Evolutionary conservation across 1,139 yeast species (phyloP), one percentile per base, ranked within the genome.

Genomic region (Debaryomycetaceae sp.): DNA sequence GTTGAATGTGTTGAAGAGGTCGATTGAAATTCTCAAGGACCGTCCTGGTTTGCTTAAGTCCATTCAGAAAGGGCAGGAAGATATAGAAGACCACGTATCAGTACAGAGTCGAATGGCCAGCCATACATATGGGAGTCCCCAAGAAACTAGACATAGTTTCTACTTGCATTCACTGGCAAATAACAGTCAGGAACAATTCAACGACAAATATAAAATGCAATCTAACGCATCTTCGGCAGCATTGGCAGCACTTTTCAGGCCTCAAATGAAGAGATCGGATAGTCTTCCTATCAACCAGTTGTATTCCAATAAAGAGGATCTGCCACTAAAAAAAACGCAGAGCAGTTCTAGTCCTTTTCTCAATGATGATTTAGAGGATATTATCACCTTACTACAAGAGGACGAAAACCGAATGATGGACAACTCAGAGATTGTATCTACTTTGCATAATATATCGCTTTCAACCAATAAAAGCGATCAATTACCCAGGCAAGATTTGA

Each of bases 1-100:
- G 41, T 65, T 87, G 45, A 82, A 83, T 44, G 89, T 87, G 15
- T 67, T 87, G 51, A 85, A 82, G 52, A 66, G 95, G 46, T 83
- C 94, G 6, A 63, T 87, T 38, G 88, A 87, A 56, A 84, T 87
- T 35, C 61, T 85, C 34, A 63, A 79, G 42, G 89, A 82, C 39
- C 64, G 84, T 36, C 87, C 87, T 0, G 78, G 71, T 34, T 62
- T 80, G 52, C 59, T 78, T 45, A 61, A 57, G 17, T 51, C 61
- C 4, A 46, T 63, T 34, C 58, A 54, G 31, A 22, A 22, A 11
- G 26, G 26, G 11, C 30, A n/a, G 15, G 35, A 15, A 9, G 41
- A 33, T 22, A 38, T 18, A 6, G 17, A 31, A 8, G 37, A 28
- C 16, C 15, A 13, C 6, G 6, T 14, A 14, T 7, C n/a, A 16